Percentiles rank a stretch among this genome's conserved stretches.
Evolutionary conservation across 2,329 filamentous ascomycete genomes (phyloP).

Genomic region (Ophiostoma triangulosporum): DNA sequence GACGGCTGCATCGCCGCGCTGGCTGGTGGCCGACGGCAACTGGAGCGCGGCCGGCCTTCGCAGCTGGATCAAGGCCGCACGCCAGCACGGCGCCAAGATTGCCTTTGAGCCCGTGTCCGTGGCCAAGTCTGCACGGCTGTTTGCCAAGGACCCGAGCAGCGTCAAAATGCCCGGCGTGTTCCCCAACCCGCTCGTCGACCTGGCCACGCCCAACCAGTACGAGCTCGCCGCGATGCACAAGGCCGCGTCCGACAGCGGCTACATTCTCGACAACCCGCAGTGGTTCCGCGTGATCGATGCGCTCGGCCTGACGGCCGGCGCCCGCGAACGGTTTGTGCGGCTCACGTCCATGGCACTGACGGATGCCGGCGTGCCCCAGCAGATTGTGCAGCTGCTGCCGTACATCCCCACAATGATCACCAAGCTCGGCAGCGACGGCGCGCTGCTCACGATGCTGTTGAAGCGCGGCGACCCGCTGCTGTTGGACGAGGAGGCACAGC

Average conservation of each 20-base stretch:
- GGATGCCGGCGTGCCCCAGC: conserved; percentile 70
- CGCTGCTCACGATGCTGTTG: conserved; percentile 62
- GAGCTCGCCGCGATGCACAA: conserved; percentile 71
- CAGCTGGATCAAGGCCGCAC: conserved; percentile 52
- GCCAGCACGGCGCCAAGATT: conserved; percentile 41
- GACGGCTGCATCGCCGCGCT: conserved; percentile 45
- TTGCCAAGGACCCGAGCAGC: conserved; percentile 25
- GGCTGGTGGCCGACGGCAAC: conserved; percentile 78
- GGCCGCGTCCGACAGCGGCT: conserved; percentile 50
- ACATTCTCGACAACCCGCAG: conserved; percentile 46
- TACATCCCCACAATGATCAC: conserved; percentile 76
- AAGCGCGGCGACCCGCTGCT: conserved; percentile 54
- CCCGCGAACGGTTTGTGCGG: conserved; percentile 56
- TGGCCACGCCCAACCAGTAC: conserved; percentile 70
- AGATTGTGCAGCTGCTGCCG: conserved; percentile 71
- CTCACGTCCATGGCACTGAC: conserved; percentile 56
- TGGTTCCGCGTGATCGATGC: conserved; percentile 77
- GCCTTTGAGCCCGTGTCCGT: conserved; percentile 85
- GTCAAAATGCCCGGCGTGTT: conserved; percentile 25
- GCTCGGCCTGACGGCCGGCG: conserved; percentile 52
- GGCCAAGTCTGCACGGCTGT: conserved; percentile 61
- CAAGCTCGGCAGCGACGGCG: conserved; percentile 66
- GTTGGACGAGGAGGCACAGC: conserved; percentile 41
- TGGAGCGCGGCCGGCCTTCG: conserved; percentile 57
- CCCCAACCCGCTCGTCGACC: conserved; percentile 50